These are phyloP conservation scores for Tetrahymena borealis DNA, from an alignment of 73 alveolate species.

Conservation along the genomic window DNA sequence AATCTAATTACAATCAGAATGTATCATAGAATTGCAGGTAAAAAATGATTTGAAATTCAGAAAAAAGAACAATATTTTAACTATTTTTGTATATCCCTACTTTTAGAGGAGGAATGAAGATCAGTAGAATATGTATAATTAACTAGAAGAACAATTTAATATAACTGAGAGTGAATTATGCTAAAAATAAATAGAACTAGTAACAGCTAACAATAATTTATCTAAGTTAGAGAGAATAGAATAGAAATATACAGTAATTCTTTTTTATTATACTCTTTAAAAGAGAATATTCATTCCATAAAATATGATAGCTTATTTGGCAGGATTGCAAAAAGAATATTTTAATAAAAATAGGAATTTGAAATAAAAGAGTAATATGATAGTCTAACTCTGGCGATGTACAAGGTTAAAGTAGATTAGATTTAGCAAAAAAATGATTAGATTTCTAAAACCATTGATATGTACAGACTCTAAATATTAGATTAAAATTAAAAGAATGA, in stretches of 20 bases:
- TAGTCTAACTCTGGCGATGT: neutral
- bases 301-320: no score
- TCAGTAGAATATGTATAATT: neutral
- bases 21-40: neutral
- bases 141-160: neutral
- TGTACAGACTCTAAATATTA: neutral
- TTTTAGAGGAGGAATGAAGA: neutral
- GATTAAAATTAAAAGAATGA: neutral
- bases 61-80: no score
- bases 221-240: neutral
- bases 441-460: neutral
- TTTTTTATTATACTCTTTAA: neutral
- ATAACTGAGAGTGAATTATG: neutral
- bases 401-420: neutral
- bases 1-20: neutral
- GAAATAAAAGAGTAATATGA: neutral
- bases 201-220: neutral
- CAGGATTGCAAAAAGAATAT: no score
- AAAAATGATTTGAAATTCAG: no score
- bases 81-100: no score
- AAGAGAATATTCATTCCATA: neutral
- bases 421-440: neutral
- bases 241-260: neutral
- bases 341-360: neutral
- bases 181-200: neutral